Evolutionary conservation across 2,329 filamentous ascomycete species (phyloP), one percentile per base, ranked within the genome.

Genomic region (Phyllosticta citribraziliensis): DNA sequence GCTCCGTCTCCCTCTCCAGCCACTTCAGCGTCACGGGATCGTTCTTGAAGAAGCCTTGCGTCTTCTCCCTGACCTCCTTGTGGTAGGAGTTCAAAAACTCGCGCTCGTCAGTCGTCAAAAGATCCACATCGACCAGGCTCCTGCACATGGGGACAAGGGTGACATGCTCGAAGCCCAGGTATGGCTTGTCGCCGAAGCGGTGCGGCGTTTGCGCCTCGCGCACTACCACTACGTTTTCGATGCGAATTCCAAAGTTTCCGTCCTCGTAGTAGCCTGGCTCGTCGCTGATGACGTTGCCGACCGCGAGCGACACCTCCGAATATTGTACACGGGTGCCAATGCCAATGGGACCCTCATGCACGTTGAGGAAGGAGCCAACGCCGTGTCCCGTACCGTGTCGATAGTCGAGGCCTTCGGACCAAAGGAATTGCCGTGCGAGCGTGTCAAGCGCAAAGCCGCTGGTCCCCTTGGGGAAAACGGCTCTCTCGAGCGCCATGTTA

Each of bases 241-340:
- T 97, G 19, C 94, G 88, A 66, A 99, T 94, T 19, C 94, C 94
- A 70, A 96, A 99, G 50, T 86, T 85, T 55, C 91, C 93, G 68
- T 99, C 94, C 74, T 97, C 92, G 73, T 99, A 99, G 77, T 92
- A 99, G 30, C 94, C 94, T 1, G 94, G 94, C 74, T 99, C 91
- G 69, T 97, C 91, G 1, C 93, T 97, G 58, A 97, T 85, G 51
- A 99, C 93, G 68, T 99, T 97, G 53, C 94, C 94, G n/a, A 90
- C 82, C 0, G 90, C 84, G 30, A 99, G 81, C 0, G 94, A 83
- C 5, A 97, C 92, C 71, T 99, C 94, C 0, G 90, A 88, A 71
- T 93, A 97, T 68, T 95, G 89, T 50, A 95, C 85, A 53, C 94
- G 84, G 10, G 92, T 97, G 27, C 94, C 94, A 63, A 99, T 95